Evolutionary conservation across 192 early-diverging fungal species (phyloP).

Genomic region (Ambispora gerdemannii): DNA sequence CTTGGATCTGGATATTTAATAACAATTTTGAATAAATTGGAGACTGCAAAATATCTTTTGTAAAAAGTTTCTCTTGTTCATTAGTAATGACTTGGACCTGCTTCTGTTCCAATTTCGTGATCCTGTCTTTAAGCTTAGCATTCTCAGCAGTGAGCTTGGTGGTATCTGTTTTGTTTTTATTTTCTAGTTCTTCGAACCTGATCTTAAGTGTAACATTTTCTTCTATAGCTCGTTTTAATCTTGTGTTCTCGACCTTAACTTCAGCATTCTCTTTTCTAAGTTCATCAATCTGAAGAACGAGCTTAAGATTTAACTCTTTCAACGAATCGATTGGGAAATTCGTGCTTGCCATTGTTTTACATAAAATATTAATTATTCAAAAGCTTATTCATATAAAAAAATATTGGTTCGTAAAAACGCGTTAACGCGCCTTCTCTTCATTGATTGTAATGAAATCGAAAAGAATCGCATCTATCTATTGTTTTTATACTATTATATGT

Average conservation of each 20-base stretch:
- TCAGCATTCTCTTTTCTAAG: slow-evolving; percentile 28
- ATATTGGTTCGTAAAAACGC: slow-evolving; percentile 8
- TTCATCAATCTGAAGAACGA: neutral
- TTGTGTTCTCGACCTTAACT: neutral
- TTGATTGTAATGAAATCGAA: neutral
- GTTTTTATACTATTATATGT: too few species aligned
- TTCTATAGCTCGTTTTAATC: too few species aligned
- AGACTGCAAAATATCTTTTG: slow-evolving; percentile 20
- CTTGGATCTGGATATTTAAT: slow-evolving; percentile 2
- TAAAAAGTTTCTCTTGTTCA: neutral
- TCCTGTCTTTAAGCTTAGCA: neutral
- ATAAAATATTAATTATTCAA: slow-evolving; percentile 6
- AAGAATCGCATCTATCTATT: neutral
- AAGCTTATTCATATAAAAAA: slow-evolving; percentile 22
- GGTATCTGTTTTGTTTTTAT: neutral
- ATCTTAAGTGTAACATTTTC: too few species aligned
- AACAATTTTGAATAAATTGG: too few species aligned
- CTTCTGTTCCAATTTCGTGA: too few species aligned
- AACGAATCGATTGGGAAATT: slow-evolving; percentile 1
- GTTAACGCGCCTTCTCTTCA: neutral
- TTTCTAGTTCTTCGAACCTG: too few species aligned
- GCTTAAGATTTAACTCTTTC: slow-evolving; percentile 9
- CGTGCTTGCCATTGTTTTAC: slow-evolving; percentile 12
- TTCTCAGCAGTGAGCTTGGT: neutral
- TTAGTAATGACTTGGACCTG: neutral